Evolutionary conservation across 345 rosid genomes (phyloP).

Genomic region (Eucalyptus sideroxylon): DNA sequence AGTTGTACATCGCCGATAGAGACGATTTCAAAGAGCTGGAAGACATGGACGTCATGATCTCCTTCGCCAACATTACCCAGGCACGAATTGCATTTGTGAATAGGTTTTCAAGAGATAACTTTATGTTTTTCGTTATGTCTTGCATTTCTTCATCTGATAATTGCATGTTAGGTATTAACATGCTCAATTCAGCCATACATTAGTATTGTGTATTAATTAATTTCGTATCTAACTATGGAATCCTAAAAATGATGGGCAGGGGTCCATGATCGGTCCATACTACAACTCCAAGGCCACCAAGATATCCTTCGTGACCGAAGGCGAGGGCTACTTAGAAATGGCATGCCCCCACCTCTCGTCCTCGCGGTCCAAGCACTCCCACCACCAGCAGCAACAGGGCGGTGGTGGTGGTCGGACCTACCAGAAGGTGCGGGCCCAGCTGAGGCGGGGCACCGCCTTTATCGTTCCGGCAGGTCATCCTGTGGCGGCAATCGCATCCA

Average conservation of each 20-base stretch:
- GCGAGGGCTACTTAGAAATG: constrained; percentile 31
- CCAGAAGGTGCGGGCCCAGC: constrained; percentile 8
- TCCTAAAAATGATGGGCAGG: constrained; percentile 1
- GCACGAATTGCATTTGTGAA: constrained; percentile 1
- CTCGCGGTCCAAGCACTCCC: neutral
- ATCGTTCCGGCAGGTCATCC: constrained; percentile 39
- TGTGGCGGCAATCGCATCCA: constrained; percentile 5
- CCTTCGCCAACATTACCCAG: constrained; percentile 16
- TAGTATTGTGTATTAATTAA: neutral
- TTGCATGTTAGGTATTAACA: neutral
- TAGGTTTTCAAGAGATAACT: neutral
- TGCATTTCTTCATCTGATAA: neutral
- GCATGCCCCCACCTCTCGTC: constrained; percentile 24
- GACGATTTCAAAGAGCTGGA: constrained; percentile 8
- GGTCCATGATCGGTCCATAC: constrained; percentile 18
- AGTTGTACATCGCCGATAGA: constrained; percentile 7
- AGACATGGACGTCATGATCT: constrained; percentile 7
- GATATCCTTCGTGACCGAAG: constrained; percentile 9
- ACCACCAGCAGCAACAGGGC: neutral
- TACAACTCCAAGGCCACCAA: constrained; percentile 28
- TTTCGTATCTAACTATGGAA: neutral
- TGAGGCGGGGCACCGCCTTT: constrained; percentile 5
- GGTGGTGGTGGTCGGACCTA: neutral
- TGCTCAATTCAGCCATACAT: neutral
- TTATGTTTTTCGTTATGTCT: neutral